A percentile compares a stretch with the other conserved stretches of the same genome.
Conservation (phyloP, 805 yeast genomes). For the Cyberlindnera samutprakarnensis region DNA sequence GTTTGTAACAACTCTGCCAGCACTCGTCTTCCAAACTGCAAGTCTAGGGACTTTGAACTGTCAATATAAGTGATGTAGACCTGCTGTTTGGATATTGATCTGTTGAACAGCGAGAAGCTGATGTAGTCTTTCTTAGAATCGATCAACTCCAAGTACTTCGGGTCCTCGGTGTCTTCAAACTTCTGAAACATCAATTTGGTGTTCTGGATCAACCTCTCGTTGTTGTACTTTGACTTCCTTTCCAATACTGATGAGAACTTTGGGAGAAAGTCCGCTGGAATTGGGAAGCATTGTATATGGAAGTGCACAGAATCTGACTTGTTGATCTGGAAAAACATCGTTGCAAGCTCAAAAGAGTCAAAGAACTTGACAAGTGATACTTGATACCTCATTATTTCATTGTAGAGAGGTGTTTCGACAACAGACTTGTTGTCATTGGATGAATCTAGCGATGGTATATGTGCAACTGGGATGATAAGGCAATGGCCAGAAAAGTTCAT, state of each 20-base stretch:
- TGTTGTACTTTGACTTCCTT: constrained; percentile 37
- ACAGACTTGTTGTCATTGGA: constrained; percentile 13
- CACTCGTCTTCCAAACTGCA: constrained; percentile 81
- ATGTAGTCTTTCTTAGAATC: constrained; percentile 23
- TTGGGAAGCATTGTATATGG: constrained; percentile 72
- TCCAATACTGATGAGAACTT: constrained; percentile 40
- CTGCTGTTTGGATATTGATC: constrained; percentile 24
- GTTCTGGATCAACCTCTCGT: constrained; percentile 37
- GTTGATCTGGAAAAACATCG: constrained; percentile 66
- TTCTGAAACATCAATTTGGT: constrained; percentile 35
- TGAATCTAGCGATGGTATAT: constrained; percentile 40
- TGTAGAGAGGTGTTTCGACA: constrained; percentile 25
- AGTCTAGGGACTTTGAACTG: constrained; percentile 42
- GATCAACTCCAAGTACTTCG: constrained; percentile 21
- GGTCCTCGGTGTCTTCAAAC: constrained; percentile 21
- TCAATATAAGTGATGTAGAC: constrained; percentile 24
- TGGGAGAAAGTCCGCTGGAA: constrained; percentile 36
- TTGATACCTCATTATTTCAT: constrained; percentile 44
- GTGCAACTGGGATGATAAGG: constrained; percentile 72
- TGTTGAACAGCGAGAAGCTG: constrained; percentile 27
- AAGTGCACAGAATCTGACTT: constrained; percentile 60
- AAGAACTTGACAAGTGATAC: constrained; percentile 40
- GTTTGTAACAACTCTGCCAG: constrained; percentile 54
- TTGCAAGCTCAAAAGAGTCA: constrained; percentile 34
- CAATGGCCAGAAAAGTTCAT: constrained; percentile 73